phyloP scores from a whole-genome alignment of 192 early-diverging fungal species.

The Linnemannia schmuckeri region DNA sequence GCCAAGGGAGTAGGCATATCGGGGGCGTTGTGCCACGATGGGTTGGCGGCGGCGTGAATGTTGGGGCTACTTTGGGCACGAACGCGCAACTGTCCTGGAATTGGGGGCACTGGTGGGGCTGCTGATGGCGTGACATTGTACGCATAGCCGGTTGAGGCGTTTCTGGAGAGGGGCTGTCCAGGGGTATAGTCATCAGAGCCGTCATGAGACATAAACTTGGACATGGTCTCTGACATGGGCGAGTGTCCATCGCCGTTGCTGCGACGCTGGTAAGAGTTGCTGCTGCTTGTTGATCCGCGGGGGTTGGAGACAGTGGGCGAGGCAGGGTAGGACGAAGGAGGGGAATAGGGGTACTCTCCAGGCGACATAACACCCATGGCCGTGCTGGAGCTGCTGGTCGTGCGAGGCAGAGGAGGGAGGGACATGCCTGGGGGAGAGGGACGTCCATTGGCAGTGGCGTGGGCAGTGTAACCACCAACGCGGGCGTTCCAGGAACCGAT shows the following conservation, averaged over 20 bases:
- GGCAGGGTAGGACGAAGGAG: constrained; percentile 69
- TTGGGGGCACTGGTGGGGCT: constrained; percentile 51
- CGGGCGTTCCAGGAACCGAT: constrained; percentile 50
- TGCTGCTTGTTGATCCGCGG: constrained; percentile 56
- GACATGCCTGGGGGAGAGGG: constrained; percentile 52
- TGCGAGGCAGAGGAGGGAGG: constrained; percentile 53
- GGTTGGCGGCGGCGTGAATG: constrained; percentile 61
- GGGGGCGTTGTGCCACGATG: constrained; percentile 52
- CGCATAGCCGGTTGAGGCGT: constrained; percentile 52
- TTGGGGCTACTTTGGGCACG: constrained; percentile 72
- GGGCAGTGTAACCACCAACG: constrained; percentile 33
- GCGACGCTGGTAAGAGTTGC: constrained; percentile 57
- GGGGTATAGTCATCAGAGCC: constrained; percentile 48
- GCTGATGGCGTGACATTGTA: constrained; percentile 35
- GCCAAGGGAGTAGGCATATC: constrained; percentile 40
- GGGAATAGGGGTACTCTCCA: constrained; percentile 62
- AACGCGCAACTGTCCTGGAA: constrained; percentile 58
- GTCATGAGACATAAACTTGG: constrained; percentile 64
- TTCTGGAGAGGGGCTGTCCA: constrained; percentile 50
- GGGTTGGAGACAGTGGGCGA: constrained; percentile 67
- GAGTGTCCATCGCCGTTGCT: constrained; percentile 61
- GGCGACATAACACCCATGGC: constrained; percentile 53
- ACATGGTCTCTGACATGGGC: constrained; percentile 66
- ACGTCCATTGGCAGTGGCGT: constrained; percentile 28
- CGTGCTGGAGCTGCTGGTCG: constrained; percentile 40